These are phyloP conservation scores for Phanerochaete carnosa DNA, from an alignment of 768 basidiomycete genomes.

Conservation along the genomic window DNA sequence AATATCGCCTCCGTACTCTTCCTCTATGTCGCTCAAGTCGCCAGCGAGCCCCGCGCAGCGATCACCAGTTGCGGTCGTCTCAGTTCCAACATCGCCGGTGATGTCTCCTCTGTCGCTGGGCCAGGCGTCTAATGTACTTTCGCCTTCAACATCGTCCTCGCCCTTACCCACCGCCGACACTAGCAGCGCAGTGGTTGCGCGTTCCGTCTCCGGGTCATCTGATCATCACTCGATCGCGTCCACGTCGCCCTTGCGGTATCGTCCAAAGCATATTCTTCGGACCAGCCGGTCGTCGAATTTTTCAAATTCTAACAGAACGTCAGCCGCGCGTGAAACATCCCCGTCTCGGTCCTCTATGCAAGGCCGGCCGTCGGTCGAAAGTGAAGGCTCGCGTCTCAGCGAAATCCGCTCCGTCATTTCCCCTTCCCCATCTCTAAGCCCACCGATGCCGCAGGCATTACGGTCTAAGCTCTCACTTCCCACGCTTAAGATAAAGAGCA, in stretches of 20 bases:
- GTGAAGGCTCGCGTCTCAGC: slow-evolving; percentile 30
- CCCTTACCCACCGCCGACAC: neutral
- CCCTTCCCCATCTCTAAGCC: slow-evolving; percentile 38
- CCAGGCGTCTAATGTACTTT: slow-evolving; percentile 3
- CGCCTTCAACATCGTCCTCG: neutral
- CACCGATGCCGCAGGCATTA: slow-evolving; percentile 34
- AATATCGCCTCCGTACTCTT: neutral
- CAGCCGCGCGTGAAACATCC: slow-evolving; percentile 1
- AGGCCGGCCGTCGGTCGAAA: slow-evolving; percentile 15
- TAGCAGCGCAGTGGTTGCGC: neutral
- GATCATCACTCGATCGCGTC: neutral
- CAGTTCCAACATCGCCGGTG: neutral
- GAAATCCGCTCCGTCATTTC: slow-evolving; percentile 37
- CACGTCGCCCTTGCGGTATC: slow-evolving; percentile 3
- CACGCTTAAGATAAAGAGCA: slow-evolving; percentile 48
- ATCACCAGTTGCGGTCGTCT: neutral
- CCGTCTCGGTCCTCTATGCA: slow-evolving; percentile 9
- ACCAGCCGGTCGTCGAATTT: slow-evolving; percentile 11
- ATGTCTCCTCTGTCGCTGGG: slow-evolving; percentile 4
- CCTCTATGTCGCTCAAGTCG: neutral
- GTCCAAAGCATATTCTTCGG: slow-evolving; percentile 6
- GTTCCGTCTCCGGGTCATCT: slow-evolving; percentile 7
- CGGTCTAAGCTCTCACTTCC: slow-evolving; percentile 68
- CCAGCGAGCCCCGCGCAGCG: neutral
- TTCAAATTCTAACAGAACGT: neutral